A percentile compares a stretch with the other conserved stretches of the same genome.
phyloP scores from a whole-genome alignment of 257 asterid species.

The Solanum ossicruentum region DNA sequence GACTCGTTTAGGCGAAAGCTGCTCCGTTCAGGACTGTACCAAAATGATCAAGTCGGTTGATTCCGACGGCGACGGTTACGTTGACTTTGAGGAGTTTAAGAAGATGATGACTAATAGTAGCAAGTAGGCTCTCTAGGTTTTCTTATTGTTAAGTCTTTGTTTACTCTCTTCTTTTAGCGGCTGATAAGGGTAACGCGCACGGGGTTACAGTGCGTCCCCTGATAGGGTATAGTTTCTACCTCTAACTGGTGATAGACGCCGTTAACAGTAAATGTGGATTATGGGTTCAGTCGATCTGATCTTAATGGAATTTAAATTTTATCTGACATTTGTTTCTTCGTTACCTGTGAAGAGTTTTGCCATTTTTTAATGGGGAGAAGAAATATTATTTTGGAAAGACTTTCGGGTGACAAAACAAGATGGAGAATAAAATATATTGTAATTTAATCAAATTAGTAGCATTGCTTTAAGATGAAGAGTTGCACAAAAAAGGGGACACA shows the following conservation, averaged over 20 bases:
- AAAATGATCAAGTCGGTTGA: constrained; percentile 72
- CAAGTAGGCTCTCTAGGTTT: not conserved
- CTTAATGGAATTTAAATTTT: not conserved
- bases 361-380: not conserved
- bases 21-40: constrained; percentile 50
- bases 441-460: not conserved
- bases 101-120: constrained; percentile 57
- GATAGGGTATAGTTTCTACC: not conserved
- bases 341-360: not conserved
- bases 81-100: constrained; percentile 58
- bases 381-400: too few species aligned
- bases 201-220: not conserved
- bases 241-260: not conserved
- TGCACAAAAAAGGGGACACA: too few species aligned
- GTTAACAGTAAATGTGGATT: not conserved
- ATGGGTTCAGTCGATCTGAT: not conserved
- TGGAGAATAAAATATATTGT: too few species aligned
- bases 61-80: constrained; percentile 71
- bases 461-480: not conserved
- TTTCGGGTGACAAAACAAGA: too few species aligned
- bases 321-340: not conserved
- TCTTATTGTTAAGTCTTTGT: not conserved
- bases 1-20: constrained; percentile 59
- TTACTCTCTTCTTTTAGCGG: not conserved
- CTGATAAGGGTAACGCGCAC: not conserved